Evolutionary conservation across 352 stramenopile genomes (phyloP), one percentile per base, ranked within the genome.

Genomic region (Thraustochytrium sp.): DNA sequence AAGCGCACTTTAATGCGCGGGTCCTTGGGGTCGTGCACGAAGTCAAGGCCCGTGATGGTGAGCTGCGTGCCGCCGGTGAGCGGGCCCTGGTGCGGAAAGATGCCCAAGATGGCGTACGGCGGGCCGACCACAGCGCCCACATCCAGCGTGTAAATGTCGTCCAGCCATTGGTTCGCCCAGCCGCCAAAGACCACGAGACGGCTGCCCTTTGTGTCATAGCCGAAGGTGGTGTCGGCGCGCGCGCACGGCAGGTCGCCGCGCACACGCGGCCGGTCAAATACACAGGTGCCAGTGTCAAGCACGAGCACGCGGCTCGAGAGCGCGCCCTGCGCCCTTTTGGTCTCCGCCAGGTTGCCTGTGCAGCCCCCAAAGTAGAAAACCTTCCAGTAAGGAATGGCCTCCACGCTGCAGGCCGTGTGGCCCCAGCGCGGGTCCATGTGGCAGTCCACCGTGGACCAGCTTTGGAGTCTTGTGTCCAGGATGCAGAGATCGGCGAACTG

Each of bases 301-400:
- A 97, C 93, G 38, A 93, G 86, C 18, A 97, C 90, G 42, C 92
- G 94, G 78, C 96, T 97, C 40, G 93, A 85, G 65, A 95, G 97
- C 29, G 90, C 90, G 16, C 93, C 94, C 1, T 92, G 93, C 16
- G 89, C 88, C 0, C 93, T 46, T 23, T 85, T 85, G 1, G 82
- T 76, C 56, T 96, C 92, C 5, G 90, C 89, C 2, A 98, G 86
- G 85, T 98, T 93, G 13, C 95, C 95, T 54, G 92, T 97, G 86
- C 97, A 98, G 44, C 96, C 96, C 64, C 96, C 96, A 87, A 98
- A 99, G 73, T 98, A 90, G 83, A 98, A 98, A 2, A 98, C 89
- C 85, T 98, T 98, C 94, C 94, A 98, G 87, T 98, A 87, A 2
- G 96, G 96, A n/a, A 98, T 95, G 38, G 96, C 95, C 26, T 90